Evolutionary conservation across 2,329 filamentous ascomycete genomes (phyloP).

Genomic region (Pseudonectria buxi): DNA sequence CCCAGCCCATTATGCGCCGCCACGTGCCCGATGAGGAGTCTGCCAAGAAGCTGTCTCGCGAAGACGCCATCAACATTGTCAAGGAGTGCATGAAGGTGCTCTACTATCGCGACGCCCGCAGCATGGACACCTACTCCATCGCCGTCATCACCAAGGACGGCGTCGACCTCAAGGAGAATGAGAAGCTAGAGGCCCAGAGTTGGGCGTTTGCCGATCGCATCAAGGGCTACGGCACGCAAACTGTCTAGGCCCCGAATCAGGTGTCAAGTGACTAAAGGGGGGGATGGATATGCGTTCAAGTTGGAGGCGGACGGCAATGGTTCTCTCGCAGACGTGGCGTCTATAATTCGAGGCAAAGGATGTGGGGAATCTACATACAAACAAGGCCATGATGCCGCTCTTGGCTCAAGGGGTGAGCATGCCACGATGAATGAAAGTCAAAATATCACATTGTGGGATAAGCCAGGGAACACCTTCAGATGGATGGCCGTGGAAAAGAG

Average conservation of each 20-base stretch:
- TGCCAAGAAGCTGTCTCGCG: conserved; percentile 62
- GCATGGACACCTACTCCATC: conserved; percentile 84
- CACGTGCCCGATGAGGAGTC: conserved; percentile 78
- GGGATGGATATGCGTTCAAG: no score
- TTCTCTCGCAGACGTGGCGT: no score
- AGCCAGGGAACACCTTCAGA: no score
- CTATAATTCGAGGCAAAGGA: no score
- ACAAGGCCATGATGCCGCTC: no score
- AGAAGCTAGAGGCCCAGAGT: conserved; percentile 90
- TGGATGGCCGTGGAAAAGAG: background rate
- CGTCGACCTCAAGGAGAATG: conserved; percentile 75
- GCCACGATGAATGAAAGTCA: no score
- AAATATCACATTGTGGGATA: no score
- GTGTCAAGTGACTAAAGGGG: no score
- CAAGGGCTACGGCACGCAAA: conserved; percentile 88
- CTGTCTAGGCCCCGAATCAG: conserved; percentile 37
- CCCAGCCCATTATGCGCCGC: conserved; percentile 82
- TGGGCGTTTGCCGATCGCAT: conserved; percentile 97
- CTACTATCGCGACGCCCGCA: conserved; percentile 93
- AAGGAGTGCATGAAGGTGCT: conserved; percentile 98
- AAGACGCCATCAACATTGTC: conserved; percentile 72
- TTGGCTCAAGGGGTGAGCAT: no score
- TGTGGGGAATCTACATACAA: no score
- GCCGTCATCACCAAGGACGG: conserved; percentile 83
- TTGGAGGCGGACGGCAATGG: no score